phyloP scores from a whole-genome alignment of 169 alveolate species.

The Eimeria necatrix region DNA sequence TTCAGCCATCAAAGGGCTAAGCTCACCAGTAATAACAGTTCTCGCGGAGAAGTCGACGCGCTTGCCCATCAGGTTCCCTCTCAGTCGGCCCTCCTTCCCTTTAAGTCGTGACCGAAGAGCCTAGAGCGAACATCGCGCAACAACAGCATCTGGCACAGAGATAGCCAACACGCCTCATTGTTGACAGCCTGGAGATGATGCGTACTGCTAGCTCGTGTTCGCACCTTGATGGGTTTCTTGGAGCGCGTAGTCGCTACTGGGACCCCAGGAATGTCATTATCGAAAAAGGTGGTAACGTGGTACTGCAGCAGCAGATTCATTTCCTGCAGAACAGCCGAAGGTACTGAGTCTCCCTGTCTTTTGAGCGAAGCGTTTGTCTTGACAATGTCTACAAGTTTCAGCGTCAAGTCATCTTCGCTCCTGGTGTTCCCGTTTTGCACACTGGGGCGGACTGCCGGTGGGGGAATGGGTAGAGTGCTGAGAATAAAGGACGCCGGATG shows the following conservation, averaged over 20 bases:
- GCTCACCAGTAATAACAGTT: constrained; percentile 98
- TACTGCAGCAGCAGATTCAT: constrained; percentile 95
- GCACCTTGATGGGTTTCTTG: constrained; percentile 97
- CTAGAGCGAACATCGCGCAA: constrained; percentile 46
- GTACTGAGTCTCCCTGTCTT: constrained; percentile 94
- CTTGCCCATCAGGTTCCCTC: constrained; percentile 99
- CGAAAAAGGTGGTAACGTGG: constrained; percentile 98
- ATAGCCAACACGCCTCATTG: not conserved
- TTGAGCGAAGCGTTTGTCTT: constrained; percentile 94
- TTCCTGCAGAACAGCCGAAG: constrained; percentile 95
- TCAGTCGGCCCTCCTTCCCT: constrained; percentile 99
- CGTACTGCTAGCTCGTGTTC: not conserved
- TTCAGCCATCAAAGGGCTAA: not conserved
- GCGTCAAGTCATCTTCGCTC: constrained; percentile 99
- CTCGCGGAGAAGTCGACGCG: constrained; percentile 99
- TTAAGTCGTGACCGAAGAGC: constrained; percentile 98
- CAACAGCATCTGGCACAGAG: not conserved
- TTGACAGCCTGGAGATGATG: too few relatives aligned
- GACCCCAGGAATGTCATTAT: constrained; percentile 98
- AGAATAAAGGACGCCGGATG: constrained; percentile 98
- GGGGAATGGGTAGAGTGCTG: constrained; percentile 98
- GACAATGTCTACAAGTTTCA: constrained; percentile 97
- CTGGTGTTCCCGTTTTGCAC: constrained; percentile 96
- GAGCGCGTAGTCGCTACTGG: constrained; percentile 97
- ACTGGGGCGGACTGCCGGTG: constrained; percentile 99